A percentile compares a stretch with the other conserved stretches of the same genome.
phyloP scores from a whole-genome alignment of 768 basidiomycete species.

The Leccinum fibrillosum region DNA sequence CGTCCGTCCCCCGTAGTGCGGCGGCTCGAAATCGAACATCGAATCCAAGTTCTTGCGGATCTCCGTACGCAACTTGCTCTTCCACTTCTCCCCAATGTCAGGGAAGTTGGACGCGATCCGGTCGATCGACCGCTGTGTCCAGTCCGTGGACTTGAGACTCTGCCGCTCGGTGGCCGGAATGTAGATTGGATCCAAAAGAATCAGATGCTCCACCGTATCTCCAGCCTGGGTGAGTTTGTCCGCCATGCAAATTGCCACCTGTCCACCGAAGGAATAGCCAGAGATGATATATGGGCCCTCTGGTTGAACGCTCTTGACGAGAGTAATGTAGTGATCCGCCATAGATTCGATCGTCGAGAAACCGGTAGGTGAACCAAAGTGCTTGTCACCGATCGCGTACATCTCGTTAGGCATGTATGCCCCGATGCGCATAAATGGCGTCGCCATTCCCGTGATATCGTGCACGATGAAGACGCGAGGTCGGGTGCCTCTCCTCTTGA shows the following conservation, averaged over 20 bases:
- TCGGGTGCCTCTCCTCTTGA: constrained; percentile 30
- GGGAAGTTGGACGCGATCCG: constrained; percentile 30
- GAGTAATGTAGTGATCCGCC: constrained; percentile 32
- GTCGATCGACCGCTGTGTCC: constrained; percentile 30
- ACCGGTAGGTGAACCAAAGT: constrained; percentile 29
- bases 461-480: constrained; percentile 30
- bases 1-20: constrained; percentile 20
- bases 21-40: constrained; percentile 32
- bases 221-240: constrained; percentile 24
- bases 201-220: constrained; percentile 23
- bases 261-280: constrained; percentile 30
- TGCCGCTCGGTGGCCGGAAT: constrained; percentile 27
- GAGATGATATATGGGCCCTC: constrained; percentile 25
- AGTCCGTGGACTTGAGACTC: constrained; percentile 29
- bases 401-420: constrained; percentile 32
- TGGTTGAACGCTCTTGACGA: constrained; percentile 24
- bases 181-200: constrained; percentile 31
- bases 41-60: constrained; percentile 32
- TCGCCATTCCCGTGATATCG: constrained; percentile 32
- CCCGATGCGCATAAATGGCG: constrained; percentile 31
- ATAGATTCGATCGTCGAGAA: constrained; percentile 29
- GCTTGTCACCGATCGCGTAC: constrained; percentile 32
- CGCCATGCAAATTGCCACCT: constrained; percentile 28
- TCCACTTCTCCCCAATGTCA: constrained; percentile 33
- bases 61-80: constrained; percentile 27